These are phyloP conservation scores for Teunomyces cretensis DNA, from an alignment of 805 yeast species.

Conservation along the genomic window DNA sequence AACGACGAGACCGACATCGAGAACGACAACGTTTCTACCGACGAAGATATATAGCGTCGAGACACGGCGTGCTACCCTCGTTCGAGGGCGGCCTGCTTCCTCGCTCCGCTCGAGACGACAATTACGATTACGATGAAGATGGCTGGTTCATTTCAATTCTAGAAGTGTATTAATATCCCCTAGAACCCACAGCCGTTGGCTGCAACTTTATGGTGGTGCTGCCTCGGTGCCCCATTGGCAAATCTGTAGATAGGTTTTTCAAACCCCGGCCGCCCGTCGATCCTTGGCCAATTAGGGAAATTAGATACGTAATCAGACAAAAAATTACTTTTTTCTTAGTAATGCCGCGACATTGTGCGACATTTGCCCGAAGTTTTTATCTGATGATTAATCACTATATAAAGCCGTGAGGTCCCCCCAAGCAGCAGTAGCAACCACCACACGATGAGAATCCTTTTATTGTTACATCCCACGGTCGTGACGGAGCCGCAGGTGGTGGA, in stretches of 20 bases:
- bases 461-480: conserved; percentile 68
- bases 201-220: too few relatives aligned
- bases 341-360: background rate
- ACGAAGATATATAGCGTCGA: conserved; percentile 6
- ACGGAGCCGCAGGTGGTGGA: conserved; percentile 51
- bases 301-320: background rate
- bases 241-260: too few relatives aligned
- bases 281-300: too few relatives aligned
- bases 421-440: background rate
- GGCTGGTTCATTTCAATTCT: background rate
- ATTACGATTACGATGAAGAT: background rate
- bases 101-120: too few relatives aligned
- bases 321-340: too few relatives aligned
- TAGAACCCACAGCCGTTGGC: too few relatives aligned
- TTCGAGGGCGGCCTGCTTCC: too few relatives aligned
- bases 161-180: too few relatives aligned
- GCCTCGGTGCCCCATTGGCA: too few relatives aligned
- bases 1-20: conserved; percentile 15
- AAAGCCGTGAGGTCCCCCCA: background rate
- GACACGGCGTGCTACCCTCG: too few relatives aligned
- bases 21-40: conserved; percentile 11
- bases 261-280: too few relatives aligned
- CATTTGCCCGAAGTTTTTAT: background rate
- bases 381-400: background rate
- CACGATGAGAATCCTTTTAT: conserved; percentile 35